Base-by-base conservation (phyloP, 2,329 filamentous ascomycete species). In the Scytalidium sp. region DNA sequence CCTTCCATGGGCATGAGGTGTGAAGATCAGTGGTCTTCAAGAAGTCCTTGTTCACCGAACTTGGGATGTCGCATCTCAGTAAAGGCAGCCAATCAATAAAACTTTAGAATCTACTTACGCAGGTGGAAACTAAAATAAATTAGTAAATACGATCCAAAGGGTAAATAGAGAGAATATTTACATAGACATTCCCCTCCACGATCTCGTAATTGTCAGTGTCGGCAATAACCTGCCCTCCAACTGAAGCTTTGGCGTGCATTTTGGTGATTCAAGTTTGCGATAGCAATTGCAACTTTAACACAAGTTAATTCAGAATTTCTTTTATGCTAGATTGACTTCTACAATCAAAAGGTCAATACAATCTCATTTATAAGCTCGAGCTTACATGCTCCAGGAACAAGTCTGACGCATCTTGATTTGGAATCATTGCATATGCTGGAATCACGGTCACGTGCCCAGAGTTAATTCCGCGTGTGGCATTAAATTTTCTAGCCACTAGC, bases 161-260 rank as follows among this genome's bases (percentile, higher is more conserved):
- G 23, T 13, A 39, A 13, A 50, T 32, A 50, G 22, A 42, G 61
- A 54, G 59, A n/a, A 50, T 36, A 43, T 57, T 36, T 57, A 73
- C 72, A 58, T 76, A 76, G 54, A 76, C 65, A 56, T 76, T 76
- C 23, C 73, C 73, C 51, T 76, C 74, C 5, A 77, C 73, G 19
- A 71, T 60, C 52, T 75, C 70, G 58, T 71, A 76, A 8, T 65
- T 64, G 51, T 74, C 68, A 3, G 73, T 71, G 50, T 71, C 67
- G 42, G 74, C 74, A 56, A 77, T 69, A 41, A 67, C 62, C 40
- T 67, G 64, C 52, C 73, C 74, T 51, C 71, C 69, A 46, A 75
- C 59, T n/a, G 67, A 67, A n/a, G 72, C 74, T 46, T 44, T 51
- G 17, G 50, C 50, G 15, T 48, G 49, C 25, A 43, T 48, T 25